These are phyloP conservation scores for Cordyceps fumosorosea DNA, from an alignment of 2,329 filamentous ascomycete species.

Conservation along the genomic window DNA sequence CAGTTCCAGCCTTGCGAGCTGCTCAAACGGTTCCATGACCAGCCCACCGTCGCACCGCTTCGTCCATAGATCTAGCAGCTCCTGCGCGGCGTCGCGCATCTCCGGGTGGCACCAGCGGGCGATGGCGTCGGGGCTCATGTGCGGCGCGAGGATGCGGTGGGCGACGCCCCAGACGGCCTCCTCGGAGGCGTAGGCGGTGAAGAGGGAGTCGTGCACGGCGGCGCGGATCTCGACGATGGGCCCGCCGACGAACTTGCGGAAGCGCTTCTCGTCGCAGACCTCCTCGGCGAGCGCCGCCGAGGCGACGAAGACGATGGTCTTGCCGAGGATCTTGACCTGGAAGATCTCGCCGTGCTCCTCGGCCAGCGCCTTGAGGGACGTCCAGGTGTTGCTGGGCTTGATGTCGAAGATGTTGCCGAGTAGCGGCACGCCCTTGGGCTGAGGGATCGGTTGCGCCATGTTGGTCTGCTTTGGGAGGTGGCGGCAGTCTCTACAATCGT, in stretches of 20 bases:
- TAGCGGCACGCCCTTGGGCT: slow-evolving; percentile 28
- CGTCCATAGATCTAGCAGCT: slow-evolving; percentile 46
- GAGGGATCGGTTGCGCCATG: slow-evolving; percentile 31
- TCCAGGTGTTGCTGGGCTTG: slow-evolving; percentile 30
- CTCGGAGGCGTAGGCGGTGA: slow-evolving; percentile 45
- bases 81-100: slow-evolving; percentile 41
- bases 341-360: slow-evolving; percentile 34
- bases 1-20: slow-evolving; percentile 48
- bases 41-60: slow-evolving; percentile 26
- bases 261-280: slow-evolving; percentile 46
- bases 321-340: slow-evolving; percentile 29
- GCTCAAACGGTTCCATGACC: slow-evolving; percentile 37
- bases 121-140: slow-evolving; percentile 29
- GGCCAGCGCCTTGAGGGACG: slow-evolving; percentile 28
- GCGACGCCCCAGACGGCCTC: slow-evolving; percentile 44
- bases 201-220: slow-evolving; percentile 44
- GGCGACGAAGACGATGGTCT: slow-evolving; percentile 38
- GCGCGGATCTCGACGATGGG: slow-evolving; percentile 46
- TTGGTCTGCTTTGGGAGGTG: background rate
- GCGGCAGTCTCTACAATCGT: background rate
- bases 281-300: slow-evolving; percentile 42
- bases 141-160: slow-evolving; percentile 46
- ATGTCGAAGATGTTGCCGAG: slow-evolving; percentile 32
- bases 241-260: slow-evolving; percentile 47
- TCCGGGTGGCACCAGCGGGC: slow-evolving; percentile 33